Evolutionary conservation across 768 basidiomycete genomes (phyloP), one percentile per base, ranked within the genome.

Genomic region (Russula vinacea): DNA sequence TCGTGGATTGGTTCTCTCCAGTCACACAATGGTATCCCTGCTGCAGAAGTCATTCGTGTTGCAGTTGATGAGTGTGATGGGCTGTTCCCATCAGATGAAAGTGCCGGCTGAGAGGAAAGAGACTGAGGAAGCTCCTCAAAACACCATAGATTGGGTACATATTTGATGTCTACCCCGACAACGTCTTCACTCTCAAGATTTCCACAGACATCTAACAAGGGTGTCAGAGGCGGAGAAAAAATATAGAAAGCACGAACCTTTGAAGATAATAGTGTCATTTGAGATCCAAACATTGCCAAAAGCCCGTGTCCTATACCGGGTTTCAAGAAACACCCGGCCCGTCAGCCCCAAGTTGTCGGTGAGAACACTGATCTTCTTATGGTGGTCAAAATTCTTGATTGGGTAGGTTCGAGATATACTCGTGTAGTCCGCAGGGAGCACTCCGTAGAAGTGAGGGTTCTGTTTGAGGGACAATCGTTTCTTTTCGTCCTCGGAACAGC

Each of bases 361-460:
- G 2, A 66, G 65, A 24, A 64, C 57, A 22, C 11, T 26, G 32
- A 57, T 57, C 44, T 8, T 35, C 17, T 9, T n/a, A 24, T 32
- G 24, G 7, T 22, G 44, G 19, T 10, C 19, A 22, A 59, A 55
- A 29, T 29, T 29, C 16, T 64, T 19, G 24, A 64, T 42, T 4
- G 62, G 62, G 1, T 54, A 10, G 35, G 8, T 16, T 33, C 10
- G 14, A 14, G 64, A 66, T 16, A 5, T 16, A n/a, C n/a, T 11
- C 3, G 10, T 19, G 17, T 63, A 66, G 35, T 1, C 26, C 40
- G 14, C 11, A 8, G 65, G 61, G 9, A 66, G 50, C 13, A 1
- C 19, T 16, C 9, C 14, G 13, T 66, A 66, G 37, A 66, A 66
- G 56, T 55, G 52, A 26, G 65, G 62, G 16, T 64, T 64, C 6